Conservation (phyloP, 345 rosid species). For the Brassica carinata region DNA sequence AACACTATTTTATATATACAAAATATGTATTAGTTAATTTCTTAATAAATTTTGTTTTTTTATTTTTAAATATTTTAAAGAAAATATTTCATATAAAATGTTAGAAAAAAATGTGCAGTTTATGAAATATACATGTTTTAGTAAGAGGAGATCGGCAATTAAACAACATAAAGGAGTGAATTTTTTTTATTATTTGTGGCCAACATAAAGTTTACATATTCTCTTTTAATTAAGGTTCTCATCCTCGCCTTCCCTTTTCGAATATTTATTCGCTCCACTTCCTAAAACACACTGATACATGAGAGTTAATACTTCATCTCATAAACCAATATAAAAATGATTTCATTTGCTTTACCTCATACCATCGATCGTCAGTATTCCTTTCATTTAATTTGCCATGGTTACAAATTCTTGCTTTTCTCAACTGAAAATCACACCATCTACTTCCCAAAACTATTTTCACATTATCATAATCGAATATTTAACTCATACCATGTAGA, state of each 20-base stretch:
- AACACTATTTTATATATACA: too few relatives aligned
- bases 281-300: not conserved
- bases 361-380: not conserved
- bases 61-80: too few relatives aligned
- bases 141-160: not conserved
- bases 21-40: too few relatives aligned
- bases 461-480: not conserved
- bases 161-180: not conserved
- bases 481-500: too few relatives aligned
- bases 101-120: too few relatives aligned
- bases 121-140: not conserved
- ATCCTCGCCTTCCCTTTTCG: not conserved
- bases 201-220: not conserved
- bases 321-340: not conserved
- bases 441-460: not conserved
- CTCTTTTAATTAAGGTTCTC: not conserved
- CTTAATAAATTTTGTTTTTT: too few relatives aligned
- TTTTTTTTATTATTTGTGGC: not conserved
- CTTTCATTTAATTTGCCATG: not conserved
- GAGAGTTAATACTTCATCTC: not conserved
- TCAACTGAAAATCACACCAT: not conserved
- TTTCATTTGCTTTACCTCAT: not conserved
- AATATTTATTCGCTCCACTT: not conserved
- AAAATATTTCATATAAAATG: too few relatives aligned
- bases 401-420: not conserved